phyloP scores from a whole-genome alignment of 176 grass and related monocot species.

The Miscanthus lutarioriparius region DNA sequence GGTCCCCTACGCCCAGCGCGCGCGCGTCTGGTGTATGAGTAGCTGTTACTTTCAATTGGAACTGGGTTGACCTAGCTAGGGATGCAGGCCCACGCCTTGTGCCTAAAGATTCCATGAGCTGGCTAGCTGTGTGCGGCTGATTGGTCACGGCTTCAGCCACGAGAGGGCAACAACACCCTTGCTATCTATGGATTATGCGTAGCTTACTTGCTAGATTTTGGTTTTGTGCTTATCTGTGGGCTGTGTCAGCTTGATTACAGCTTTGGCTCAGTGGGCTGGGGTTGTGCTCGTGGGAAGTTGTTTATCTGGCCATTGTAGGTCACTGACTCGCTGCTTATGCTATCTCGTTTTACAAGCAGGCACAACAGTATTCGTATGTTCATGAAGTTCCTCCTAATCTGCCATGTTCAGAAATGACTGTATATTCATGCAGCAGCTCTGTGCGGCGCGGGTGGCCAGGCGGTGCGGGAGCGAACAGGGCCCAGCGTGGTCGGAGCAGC shows the following conservation, averaged over 20 bases:
- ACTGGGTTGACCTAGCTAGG: background rate
- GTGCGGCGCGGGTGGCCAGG: too few relatives aligned
- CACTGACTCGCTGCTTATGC: fast-evolving
- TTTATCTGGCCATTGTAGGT: background rate
- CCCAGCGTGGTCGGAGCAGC: too few relatives aligned
- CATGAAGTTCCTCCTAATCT: too few relatives aligned
- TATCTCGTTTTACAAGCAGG: background rate
- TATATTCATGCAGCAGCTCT: too few relatives aligned
- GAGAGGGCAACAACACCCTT: background rate
- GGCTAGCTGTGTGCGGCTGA: background rate
- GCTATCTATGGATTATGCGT: background rate
- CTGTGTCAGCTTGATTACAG: background rate
- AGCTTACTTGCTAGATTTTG: background rate
- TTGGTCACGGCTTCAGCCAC: background rate
- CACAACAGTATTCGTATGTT: background rate
- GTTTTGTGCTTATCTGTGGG: background rate
- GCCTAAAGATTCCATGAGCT: background rate
- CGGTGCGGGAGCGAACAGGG: too few relatives aligned
- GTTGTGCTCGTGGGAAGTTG: background rate
- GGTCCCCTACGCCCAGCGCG: background rate
- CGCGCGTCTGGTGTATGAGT: background rate
- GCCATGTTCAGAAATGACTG: too few relatives aligned
- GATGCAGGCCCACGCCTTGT: background rate
- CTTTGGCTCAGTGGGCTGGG: background rate
- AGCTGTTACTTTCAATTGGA: background rate